Percentiles rank a stretch among this genome's conserved stretches.
Evolutionary conservation across 345 rosid genomes (phyloP).

Genomic region (Bruguiera sexangula): DNA sequence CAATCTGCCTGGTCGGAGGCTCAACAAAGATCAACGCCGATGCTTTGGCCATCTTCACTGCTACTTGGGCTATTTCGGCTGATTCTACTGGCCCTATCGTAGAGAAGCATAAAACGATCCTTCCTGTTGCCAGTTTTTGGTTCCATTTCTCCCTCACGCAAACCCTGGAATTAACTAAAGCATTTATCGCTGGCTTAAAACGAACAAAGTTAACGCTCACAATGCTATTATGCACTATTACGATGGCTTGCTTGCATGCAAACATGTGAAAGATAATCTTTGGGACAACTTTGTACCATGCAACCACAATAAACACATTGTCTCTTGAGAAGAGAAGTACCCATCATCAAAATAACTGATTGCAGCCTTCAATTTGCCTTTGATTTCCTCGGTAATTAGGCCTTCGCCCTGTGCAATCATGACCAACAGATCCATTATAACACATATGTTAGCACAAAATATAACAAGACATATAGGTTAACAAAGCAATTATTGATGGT

Average conservation of each 20-base stretch:
- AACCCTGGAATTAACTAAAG: constrained; percentile 26
- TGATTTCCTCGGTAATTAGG: constrained; percentile 44
- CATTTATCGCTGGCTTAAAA: not conserved
- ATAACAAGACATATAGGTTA: no score
- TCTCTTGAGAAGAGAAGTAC: constrained; percentile 19
- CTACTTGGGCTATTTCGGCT: constrained; percentile 47
- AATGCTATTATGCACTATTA: no score
- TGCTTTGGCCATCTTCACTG: constrained; percentile 46
- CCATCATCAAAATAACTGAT: constrained; percentile 42
- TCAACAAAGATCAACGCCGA: constrained; percentile 53
- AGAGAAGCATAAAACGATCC: constrained; percentile 54
- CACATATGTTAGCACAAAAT: not conserved
- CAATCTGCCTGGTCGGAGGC: constrained; percentile 43
- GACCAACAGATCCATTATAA: not conserved
- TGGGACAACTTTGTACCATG: not conserved
- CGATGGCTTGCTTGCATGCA: not conserved
- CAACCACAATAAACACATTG: not conserved
- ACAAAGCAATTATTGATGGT: no score
- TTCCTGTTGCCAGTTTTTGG: constrained; percentile 36
- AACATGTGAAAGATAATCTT: not conserved
- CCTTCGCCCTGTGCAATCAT: constrained; percentile 49
- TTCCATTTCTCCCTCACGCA: constrained; percentile 42
- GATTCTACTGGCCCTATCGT: constrained; percentile 33
- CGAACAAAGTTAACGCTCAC: no score
- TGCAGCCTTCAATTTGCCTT: constrained; percentile 42